phyloP scores from a whole-genome alignment of 1,139 yeast species.

The Candida anutae region DNA sequence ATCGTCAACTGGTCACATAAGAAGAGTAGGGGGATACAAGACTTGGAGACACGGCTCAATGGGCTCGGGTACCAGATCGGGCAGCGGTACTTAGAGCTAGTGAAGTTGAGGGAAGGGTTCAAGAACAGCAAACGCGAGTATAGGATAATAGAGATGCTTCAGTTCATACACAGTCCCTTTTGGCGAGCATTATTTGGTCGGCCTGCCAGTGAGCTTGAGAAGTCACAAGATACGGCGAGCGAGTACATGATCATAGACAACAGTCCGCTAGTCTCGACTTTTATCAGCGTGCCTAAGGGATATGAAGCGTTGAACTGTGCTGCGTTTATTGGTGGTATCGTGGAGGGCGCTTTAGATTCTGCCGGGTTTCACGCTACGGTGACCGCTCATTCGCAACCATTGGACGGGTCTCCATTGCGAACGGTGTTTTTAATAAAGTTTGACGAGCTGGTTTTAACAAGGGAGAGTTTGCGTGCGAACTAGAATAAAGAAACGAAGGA shows the following conservation, averaged over 20 bases:
- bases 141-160: constrained; percentile 68
- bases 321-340: constrained; percentile 83
- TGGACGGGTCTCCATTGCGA: constrained; percentile 54
- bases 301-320: constrained; percentile 74
- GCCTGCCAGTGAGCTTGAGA: constrained; percentile 80
- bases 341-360: constrained; percentile 82
- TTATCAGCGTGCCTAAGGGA: constrained; percentile 74
- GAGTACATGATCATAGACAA: constrained; percentile 88
- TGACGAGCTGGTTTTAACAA: constrained; percentile 47
- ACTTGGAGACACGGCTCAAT: constrained; percentile 68
- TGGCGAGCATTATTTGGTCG: constrained; percentile 83
- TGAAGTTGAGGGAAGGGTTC: constrained; percentile 45
- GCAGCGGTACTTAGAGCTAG: constrained; percentile 34
- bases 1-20: constrained; percentile 61
- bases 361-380: constrained; percentile 78
- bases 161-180: constrained; percentile 72
- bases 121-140: constrained; percentile 65
- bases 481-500: too few species aligned
- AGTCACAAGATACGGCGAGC: constrained; percentile 70
- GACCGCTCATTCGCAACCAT: constrained; percentile 79
- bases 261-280: constrained; percentile 67
- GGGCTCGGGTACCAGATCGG: constrained; percentile 68
- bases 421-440: constrained; percentile 84
- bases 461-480: constrained; percentile 34
- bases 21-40: constrained; percentile 63